Conservation (phyloP, 108 stramenopile genomes). For the Fragilaria radians region DNA sequence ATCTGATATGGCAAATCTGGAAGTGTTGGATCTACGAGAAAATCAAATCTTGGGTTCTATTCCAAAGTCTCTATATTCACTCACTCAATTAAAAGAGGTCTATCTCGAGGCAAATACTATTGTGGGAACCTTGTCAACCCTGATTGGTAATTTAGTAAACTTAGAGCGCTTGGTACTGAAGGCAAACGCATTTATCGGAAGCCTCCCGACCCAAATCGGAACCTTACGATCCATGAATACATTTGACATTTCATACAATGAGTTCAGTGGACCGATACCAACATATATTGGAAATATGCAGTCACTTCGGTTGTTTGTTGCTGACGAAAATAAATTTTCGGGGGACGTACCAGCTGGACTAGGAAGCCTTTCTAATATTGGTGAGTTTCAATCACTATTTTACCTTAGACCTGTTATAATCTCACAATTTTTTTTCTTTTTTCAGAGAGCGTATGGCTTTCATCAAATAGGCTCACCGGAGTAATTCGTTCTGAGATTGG, state of each 20-base stretch:
- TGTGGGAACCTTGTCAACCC: conserved; percentile 7
- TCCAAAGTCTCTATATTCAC: not conserved
- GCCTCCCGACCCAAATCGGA: conserved; percentile 10
- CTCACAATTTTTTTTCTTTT: no score
- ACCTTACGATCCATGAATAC: not conserved
- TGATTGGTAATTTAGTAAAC: conserved; percentile 15
- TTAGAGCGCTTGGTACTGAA: conserved; percentile 18
- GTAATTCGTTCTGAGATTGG: not conserved
- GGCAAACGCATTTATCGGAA: conserved; percentile 21
- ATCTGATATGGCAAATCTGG: not conserved
- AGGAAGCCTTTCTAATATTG: not conserved
- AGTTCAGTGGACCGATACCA: conserved; percentile 5
- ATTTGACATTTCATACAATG: not conserved
- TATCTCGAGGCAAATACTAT: not conserved
- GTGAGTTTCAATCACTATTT: no score
- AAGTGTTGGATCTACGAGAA: not conserved
- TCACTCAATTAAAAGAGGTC: not conserved
- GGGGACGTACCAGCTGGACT: conserved; percentile 18
- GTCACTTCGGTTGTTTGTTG: conserved; percentile 8
- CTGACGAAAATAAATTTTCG: conserved; percentile 23
- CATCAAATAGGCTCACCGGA: not conserved
- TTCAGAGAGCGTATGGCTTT: no score
- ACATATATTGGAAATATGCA: not conserved
- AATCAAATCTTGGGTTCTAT: not conserved
- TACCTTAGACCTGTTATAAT: no score